Evolutionary conservation across 1,139 yeast species (phyloP).

Genomic region (Saccharomyces hybrid): DNA sequence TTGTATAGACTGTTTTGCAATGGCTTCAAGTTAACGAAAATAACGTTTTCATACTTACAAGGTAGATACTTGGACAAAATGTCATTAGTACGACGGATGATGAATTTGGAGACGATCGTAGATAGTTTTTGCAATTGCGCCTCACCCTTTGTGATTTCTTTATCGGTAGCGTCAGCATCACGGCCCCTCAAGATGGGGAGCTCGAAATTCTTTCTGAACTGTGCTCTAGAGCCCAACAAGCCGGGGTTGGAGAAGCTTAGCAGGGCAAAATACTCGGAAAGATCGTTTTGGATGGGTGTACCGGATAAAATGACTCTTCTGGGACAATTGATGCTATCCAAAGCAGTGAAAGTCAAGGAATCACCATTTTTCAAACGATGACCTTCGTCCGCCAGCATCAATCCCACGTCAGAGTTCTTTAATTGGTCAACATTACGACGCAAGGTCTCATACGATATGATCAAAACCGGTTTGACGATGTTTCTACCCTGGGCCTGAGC

Average conservation of each 20-base stretch:
- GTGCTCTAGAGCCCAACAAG: constrained; percentile 71
- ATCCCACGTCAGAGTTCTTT: constrained; percentile 74
- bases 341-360: constrained; percentile 81
- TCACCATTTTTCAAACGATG: constrained; percentile 93
- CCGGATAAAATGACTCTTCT: constrained; percentile 92
- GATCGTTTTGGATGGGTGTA: constrained; percentile 94
- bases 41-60: constrained; percentile 91
- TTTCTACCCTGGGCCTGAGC: constrained; percentile 82
- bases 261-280: constrained; percentile 88
- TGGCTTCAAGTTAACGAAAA: constrained; percentile 76
- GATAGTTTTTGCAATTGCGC: constrained; percentile 63
- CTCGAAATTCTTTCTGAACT: constrained; percentile 81
- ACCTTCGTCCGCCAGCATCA: constrained; percentile 92
- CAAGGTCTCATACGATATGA: constrained; percentile 91
- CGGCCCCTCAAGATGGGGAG: constrained; percentile 73
- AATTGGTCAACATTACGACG: constrained; percentile 77
- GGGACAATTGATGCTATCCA: constrained; percentile 73
- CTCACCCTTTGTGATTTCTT: constrained; percentile 68
- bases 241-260: constrained; percentile 94
- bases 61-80: constrained; percentile 89
- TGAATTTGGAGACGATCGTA: constrained; percentile 74
- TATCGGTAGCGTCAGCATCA: constrained; percentile 83
- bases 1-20: constrained; percentile 66
- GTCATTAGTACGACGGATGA: constrained; percentile 92
- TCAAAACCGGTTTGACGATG: constrained; percentile 85